phyloP scores from a whole-genome alignment of 768 basidiomycete genomes.

The Macrolepiota albuminosa region DNA sequence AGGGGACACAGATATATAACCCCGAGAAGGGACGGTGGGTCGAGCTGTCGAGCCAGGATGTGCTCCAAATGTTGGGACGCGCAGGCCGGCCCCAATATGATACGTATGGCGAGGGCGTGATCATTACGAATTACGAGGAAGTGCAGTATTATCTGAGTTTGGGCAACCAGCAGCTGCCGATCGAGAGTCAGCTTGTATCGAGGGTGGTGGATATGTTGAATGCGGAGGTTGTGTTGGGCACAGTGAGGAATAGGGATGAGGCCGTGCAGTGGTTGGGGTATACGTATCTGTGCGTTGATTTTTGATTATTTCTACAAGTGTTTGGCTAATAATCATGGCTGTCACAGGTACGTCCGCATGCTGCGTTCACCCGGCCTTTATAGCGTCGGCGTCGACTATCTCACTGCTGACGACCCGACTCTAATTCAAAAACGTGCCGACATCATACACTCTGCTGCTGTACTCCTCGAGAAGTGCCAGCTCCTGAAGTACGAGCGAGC shows the following conservation, averaged over 20 bases:
- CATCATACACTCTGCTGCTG: constrained; percentile 90
- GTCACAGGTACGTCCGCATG: constrained; percentile 86
- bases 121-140: constrained; percentile 97
- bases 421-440: constrained; percentile 93
- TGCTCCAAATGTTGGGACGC: constrained; percentile 97
- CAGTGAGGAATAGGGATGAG: constrained; percentile 91
- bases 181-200: constrained; percentile 91
- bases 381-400: constrained; percentile 84
- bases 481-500: constrained; percentile 92
- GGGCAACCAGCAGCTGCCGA: constrained; percentile 96
- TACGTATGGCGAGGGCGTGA: constrained; percentile 95
- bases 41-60: constrained; percentile 92
- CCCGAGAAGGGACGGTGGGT: constrained; percentile 98
- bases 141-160: constrained; percentile 95
- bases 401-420: constrained; percentile 58
- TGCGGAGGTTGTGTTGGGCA: constrained; percentile 95
- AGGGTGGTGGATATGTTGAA: constrained; percentile 95
- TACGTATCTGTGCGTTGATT: constrained; percentile 74
- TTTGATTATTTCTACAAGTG: background rate
- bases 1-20: constrained; percentile 99
- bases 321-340: background rate
- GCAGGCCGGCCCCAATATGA: constrained; percentile 98
- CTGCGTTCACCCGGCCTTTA: constrained; percentile 85
- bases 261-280: constrained; percentile 98
- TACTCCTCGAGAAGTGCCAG: constrained; percentile 88